These are phyloP conservation scores for Xylariaceae sp. DNA, from an alignment of 2,329 filamentous ascomycete genomes.

Conservation along the genomic window DNA sequence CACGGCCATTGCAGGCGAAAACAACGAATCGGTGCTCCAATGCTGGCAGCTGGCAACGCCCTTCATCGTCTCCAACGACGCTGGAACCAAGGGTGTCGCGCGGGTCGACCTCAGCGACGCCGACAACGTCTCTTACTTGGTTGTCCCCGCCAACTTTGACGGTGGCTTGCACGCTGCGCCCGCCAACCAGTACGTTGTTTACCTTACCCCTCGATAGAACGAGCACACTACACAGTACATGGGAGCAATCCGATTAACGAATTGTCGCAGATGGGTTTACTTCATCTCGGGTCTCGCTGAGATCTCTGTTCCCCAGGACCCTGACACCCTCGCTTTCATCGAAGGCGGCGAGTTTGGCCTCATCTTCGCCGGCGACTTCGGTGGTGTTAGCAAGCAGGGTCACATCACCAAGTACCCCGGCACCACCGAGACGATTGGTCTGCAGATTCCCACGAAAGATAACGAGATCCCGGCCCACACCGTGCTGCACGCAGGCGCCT, in stretches of 20 bases:
- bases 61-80: conserved; percentile 31
- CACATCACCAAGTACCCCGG: conserved; percentile 39
- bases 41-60: conserved; percentile 38
- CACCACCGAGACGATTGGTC: conserved; percentile 32
- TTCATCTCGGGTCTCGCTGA: conserved; percentile 37
- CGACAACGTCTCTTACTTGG: conserved; percentile 32
- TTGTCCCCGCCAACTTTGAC: conserved; percentile 35
- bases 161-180: conserved; percentile 39
- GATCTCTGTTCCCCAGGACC: conserved; percentile 36
- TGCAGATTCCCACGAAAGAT: conserved; percentile 35
- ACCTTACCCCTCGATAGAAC: neutral
- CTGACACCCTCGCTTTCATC: conserved; percentile 32
- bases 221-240: neutral
- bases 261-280: conserved; percentile 28
- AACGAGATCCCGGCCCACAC: conserved; percentile 33
- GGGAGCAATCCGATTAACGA: too few species aligned
- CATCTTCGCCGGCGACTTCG: conserved; percentile 39
- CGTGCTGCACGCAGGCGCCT: conserved; percentile 37
- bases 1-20: conserved; percentile 33
- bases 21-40: conserved; percentile 36
- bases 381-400: conserved; percentile 34
- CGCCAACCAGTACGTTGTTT: conserved; percentile 34
- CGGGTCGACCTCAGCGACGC: conserved; percentile 30
- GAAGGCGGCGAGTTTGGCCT: conserved; percentile 35
- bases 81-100: conserved; percentile 31